Evolutionary conservation across 345 rosid species (phyloP), one percentile per base, ranked within the genome.

Genomic region (Populus simonii): DNA sequence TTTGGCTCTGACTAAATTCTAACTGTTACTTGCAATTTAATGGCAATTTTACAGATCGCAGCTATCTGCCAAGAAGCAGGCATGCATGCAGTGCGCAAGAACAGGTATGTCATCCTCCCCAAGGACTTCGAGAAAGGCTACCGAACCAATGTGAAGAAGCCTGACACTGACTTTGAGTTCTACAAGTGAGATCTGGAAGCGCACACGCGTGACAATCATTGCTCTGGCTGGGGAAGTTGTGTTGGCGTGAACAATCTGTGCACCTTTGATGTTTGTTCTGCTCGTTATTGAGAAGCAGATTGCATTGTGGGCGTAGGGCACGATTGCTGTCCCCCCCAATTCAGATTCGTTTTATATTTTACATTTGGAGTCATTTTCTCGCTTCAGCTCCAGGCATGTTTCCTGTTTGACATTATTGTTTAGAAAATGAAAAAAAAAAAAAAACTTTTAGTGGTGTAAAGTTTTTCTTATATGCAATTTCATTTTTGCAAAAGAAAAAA

Each of bases 31-130:
- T 33, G 16, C 29, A 16, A 72, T 33, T 18, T 57, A 18, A 38
- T 38, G n/a, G 45, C 38, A 66, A 3, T 65, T 72, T 27, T 31
- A 55, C 91, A 96, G 99, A 96, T 96, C 80, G 83, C 98, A 53
- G 99, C 99, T 22, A 96, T 96, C 72, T 96, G 99, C 74, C 99
- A 96, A 83, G 99, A 96, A 86, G 99, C 99, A 51, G 99, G 99
- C 68, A 96, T 96, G 99, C 99, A 96, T 49, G 99, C 99, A 3
- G 99, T 96, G 15, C 86, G 99, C 36, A 96, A 96, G 90, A 96
- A 96, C 88, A 90, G 99, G 78, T 96, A 96, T 39, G 98, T 96
- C 70, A 96, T 96, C 53, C 89, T 93, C 57, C 98, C 99, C 0
- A 96, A 96, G 85, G 99, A 96, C 82, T 96, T 96, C 23, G 99